Evolutionary conservation across 176 grass and related monocot species (phyloP), one percentile per base, ranked within the genome.

Genomic region (Hordeum marinum): DNA sequence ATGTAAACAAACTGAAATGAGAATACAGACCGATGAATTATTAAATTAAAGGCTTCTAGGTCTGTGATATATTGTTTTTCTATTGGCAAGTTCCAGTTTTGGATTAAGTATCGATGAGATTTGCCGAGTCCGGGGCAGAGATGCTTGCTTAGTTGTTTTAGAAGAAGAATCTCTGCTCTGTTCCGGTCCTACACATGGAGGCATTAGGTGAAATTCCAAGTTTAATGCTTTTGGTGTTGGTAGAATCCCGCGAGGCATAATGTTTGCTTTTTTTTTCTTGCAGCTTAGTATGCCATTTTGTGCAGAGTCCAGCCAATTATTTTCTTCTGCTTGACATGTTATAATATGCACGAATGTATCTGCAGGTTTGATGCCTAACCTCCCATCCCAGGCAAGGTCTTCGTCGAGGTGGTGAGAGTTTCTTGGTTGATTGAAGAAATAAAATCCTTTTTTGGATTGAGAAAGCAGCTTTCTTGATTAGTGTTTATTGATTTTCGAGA

Each of bases 371-470:
- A 95, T 76, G 80, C 83, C 68, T 95, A 87, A 78, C 80, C 90
- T 21, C 78, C 83, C 40, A 36, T 91, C 21, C 74, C 86, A 26
- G 90, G 84, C 40, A 90, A 90, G 80, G 83, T 92, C 55, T 97
- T 97, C 63, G 80, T 87, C 20, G 91, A 92, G 75, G 89, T 94
- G 91, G 94, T 97, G 70, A 83, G 81, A 45, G 54, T 46, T 84
- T 85, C 45, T 67, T 26, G 55, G 9, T 73, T 76, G 43, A 63
- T 20, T 18, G 18, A 46, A 15, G 20, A 15, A 74, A 14, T 11
- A 45, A 24, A 27, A 48, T 29, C 6, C 7, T 59, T 57, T n/a
- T 55, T 24, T 46, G 21, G 76, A 48, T 73, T 73, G 29, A 45
- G 78, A 68, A 86, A 36, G 34, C 34, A 72, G n/a, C 52, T 76